A percentile compares a stretch with the other conserved stretches of the same genome.
Conservation (phyloP, 495 filamentous ascomycete species). For the Jackrogersella multiformis region DNA sequence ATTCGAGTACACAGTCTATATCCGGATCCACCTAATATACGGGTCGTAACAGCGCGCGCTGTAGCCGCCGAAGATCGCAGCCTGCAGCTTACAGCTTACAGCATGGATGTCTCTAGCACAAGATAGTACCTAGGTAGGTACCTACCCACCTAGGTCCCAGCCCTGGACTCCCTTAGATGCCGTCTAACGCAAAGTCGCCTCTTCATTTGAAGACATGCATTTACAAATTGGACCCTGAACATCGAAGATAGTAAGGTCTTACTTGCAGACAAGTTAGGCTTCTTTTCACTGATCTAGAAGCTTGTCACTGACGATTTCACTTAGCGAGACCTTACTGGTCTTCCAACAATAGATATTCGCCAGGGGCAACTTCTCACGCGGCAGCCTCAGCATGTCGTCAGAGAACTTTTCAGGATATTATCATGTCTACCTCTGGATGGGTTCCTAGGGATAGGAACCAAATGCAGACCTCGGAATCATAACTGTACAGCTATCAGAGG, state of each 20-base stretch:
- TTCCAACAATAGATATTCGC: neutral
- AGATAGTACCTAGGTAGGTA: neutral
- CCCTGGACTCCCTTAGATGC: no score
- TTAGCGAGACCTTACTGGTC: neutral
- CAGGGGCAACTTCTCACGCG: neutral
- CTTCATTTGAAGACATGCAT: conserved; percentile 2
- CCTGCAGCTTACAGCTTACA: no score
- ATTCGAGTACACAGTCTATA: conserved; percentile 26
- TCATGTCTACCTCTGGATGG: neutral
- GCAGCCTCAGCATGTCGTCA: neutral
- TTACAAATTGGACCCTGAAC: conserved; percentile 31
- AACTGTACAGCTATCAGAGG: neutral
- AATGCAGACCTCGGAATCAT: neutral
- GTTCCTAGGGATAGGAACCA: no score
- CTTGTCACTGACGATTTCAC: neutral
- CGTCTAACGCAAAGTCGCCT: neutral
- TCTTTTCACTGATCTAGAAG: conserved; percentile 4
- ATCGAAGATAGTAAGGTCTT: conserved; percentile 25
- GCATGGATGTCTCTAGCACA: no score
- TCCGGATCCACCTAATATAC: conserved; percentile 24
- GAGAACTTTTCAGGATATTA: neutral
- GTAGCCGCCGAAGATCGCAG: conserved; percentile 44
- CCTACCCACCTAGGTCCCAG: neutral
- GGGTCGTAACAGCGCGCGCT: conserved; percentile 38
- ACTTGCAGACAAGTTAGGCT: conserved; percentile 1